Evolutionary conservation across 2,329 filamentous ascomycete species (phyloP).

Genomic region (Aspergillus sp.): DNA sequence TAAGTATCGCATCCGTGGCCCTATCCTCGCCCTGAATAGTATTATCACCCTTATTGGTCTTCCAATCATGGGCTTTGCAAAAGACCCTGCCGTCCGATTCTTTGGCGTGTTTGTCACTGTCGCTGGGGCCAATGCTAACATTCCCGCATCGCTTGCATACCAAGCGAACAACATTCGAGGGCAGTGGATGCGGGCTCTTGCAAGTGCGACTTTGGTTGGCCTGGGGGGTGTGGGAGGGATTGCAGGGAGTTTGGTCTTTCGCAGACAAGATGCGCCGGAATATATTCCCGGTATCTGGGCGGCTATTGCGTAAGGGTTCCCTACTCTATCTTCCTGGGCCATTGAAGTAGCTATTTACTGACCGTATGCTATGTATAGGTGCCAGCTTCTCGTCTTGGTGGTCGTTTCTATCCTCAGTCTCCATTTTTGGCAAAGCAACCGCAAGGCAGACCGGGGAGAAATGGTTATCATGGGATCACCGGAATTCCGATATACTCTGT

Average conservation of each 20-base stretch:
- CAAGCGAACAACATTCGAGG: conserved; percentile 86
- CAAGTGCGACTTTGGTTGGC: conserved; percentile 51
- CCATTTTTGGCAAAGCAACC: neutral
- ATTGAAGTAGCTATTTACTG: neutral
- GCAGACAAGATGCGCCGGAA: conserved; percentile 36
- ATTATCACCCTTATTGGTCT: conserved; percentile 65
- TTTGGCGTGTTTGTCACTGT: conserved; percentile 72
- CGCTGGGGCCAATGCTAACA: conserved; percentile 71
- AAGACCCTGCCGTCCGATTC: conserved; percentile 58
- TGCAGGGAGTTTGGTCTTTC: conserved; percentile 71
- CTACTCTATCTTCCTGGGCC: no score
- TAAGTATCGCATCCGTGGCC: conserved; percentile 62
- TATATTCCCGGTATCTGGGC: conserved; percentile 35
- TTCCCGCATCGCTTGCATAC: conserved; percentile 61
- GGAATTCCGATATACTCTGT: neutral
- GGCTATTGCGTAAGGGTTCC: conserved; percentile 12
- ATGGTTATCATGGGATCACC: neutral
- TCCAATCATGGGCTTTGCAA: conserved; percentile 67
- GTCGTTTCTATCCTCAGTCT: neutral
- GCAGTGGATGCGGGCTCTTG: conserved; percentile 83
- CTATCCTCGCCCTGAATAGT: conserved; percentile 64
- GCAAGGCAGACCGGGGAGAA: neutral
- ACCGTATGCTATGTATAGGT: neutral
- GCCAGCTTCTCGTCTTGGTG: neutral
- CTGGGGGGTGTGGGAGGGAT: conserved; percentile 76